A percentile compares a stretch with the other conserved stretches of the same genome.
These are phyloP conservation scores for Hibiscus syriacus DNA, from an alignment of 345 rosid species.

Conservation along the genomic window DNA sequence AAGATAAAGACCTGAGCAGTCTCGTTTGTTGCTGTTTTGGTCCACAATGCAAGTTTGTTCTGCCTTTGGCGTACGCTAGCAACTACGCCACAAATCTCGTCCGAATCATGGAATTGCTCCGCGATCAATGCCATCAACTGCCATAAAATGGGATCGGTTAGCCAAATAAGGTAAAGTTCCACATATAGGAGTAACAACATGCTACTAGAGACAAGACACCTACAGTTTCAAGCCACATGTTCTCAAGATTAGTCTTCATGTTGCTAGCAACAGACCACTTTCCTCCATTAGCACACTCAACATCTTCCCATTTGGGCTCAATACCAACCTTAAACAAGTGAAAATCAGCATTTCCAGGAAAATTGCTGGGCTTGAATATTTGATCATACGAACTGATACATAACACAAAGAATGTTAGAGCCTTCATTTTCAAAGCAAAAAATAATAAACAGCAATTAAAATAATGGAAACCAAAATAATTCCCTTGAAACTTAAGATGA, in stretches of 20 bases:
- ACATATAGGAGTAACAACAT: background rate
- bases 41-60: conserved; percentile 88
- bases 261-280: conserved; percentile 64
- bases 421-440: background rate
- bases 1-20: conserved; percentile 59
- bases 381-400: conserved; percentile 65
- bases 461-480: too few species aligned
- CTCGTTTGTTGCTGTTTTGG: conserved; percentile 82
- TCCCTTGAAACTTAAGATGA: too few species aligned
- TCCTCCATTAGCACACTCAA: conserved; percentile 86
- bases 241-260: conserved; percentile 50
- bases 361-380: conserved; percentile 70
- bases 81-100: conserved; percentile 93
- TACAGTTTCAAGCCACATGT: conserved; percentile 92
- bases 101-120: conserved; percentile 86
- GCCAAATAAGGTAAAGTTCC: background rate
- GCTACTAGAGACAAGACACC: background rate
- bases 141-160: conserved; percentile 2
- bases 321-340: conserved; percentile 86
- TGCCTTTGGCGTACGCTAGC: conserved; percentile 79
- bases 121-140: conserved; percentile 93
- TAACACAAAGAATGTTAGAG: background rate
- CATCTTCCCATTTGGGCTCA: conserved; percentile 99
- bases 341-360: conserved; percentile 55
- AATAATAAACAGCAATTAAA: background rate